Conservation (phyloP, 306 rosid genomes). For the Crotalaria pallida region DNA sequence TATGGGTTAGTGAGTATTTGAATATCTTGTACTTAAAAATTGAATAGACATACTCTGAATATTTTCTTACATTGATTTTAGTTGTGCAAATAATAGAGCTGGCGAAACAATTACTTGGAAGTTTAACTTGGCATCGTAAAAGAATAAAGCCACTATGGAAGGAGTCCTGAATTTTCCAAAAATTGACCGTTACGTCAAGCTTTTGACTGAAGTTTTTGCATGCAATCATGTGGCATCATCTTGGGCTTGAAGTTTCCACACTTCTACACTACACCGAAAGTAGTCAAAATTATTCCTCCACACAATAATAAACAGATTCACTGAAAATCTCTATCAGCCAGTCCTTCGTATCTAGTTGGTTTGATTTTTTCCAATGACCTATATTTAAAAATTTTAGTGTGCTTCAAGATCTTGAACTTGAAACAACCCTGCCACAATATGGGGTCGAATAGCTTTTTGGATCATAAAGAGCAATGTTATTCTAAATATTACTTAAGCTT, state of each 20-base stretch:
- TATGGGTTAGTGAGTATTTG: too few species aligned
- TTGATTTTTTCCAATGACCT: neutral
- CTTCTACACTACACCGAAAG: slow-evolving; percentile 8
- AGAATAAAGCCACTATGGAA: neutral
- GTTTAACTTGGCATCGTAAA: neutral
- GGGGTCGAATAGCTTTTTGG: too few species aligned
- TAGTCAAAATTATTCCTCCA: slow-evolving; percentile 19
- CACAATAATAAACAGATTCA: neutral
- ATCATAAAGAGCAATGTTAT: too few species aligned
- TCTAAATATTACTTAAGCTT: too few species aligned
- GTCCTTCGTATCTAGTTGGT: neutral
- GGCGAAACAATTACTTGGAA: neutral
- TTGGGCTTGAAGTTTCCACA: neutral
- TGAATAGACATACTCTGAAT: too few species aligned
- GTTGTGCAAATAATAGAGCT: neutral
- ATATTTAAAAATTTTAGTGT: neutral
- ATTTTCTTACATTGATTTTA: too few species aligned
- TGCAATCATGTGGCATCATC: slow-evolving; percentile 26
- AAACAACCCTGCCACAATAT: too few species aligned
- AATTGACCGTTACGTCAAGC: slow-evolving; percentile 18
- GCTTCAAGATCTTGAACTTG: neutral
- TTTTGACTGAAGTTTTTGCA: slow-evolving; percentile 6
- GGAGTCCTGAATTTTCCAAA: neutral
- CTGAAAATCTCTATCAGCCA: slow-evolving; percentile 5
- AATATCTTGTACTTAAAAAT: too few species aligned